These are phyloP conservation scores for Candida sakaeoensis DNA, from an alignment of 805 yeast species.

Conservation along the genomic window DNA sequence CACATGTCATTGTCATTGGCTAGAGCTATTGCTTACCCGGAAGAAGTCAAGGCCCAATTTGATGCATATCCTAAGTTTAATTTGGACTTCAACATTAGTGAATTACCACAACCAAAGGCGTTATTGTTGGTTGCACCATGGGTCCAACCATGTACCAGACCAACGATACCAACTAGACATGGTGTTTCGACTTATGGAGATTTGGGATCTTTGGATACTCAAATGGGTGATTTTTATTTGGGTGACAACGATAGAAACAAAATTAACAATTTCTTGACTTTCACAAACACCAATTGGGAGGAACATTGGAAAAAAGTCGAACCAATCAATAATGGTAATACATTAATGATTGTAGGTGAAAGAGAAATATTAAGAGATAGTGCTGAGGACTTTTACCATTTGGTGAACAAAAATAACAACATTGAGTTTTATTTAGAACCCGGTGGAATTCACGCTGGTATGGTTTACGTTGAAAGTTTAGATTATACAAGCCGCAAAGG, in stretches of 20 bases:
- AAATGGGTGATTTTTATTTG: conserved; percentile 31
- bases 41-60: conserved; percentile 25
- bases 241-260: conserved; percentile 19
- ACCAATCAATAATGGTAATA: conserved; percentile 18
- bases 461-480: conserved; percentile 32
- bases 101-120: conserved; percentile 26
- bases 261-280: conserved; percentile 18
- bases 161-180: conserved; percentile 18
- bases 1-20: conserved; percentile 23
- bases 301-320: conserved; percentile 25
- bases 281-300: conserved; percentile 20
- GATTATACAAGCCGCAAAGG: conserved; percentile 24
- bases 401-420: conserved; percentile 16
- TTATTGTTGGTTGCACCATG: conserved; percentile 31
- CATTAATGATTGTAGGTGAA: conserved; percentile 26
- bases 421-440: conserved; percentile 21
- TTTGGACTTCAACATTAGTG: conserved; percentile 5
- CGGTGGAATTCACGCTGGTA: conserved; percentile 34
- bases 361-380: conserved; percentile 30
- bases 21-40: conserved; percentile 28
- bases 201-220: conserved; percentile 25
- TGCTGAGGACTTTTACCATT: conserved; percentile 20
- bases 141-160: conserved; percentile 28
- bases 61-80: conserved; percentile 16
- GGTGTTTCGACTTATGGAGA: conserved; percentile 27